Conservation (phyloP, 2,329 filamentous ascomycete genomes). For the Tolypocladium sp. region DNA sequence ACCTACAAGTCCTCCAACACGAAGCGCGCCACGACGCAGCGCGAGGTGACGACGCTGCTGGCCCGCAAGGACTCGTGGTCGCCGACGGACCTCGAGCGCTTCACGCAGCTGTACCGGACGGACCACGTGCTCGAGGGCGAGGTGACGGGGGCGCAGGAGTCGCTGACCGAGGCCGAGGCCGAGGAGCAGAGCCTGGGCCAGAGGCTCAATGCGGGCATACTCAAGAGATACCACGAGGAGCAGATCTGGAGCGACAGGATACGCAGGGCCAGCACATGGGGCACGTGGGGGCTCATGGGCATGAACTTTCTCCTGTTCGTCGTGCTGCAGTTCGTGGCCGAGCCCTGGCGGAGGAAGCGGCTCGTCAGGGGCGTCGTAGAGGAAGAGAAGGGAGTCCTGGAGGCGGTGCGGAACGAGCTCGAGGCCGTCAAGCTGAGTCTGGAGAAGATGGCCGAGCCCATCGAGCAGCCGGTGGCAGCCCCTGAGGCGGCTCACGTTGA, state of each 20-base stretch:
- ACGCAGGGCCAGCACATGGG: constrained; percentile 92
- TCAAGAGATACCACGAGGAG: constrained; percentile 94
- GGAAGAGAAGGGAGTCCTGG: constrained; percentile 54
- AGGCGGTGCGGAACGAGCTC: constrained; percentile 37
- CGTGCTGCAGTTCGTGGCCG: constrained; percentile 77
- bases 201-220: constrained; percentile 70
- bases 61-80: constrained; percentile 93
- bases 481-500: constrained; percentile 4
- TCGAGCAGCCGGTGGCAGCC: neutral
- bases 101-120: constrained; percentile 82
- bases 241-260: constrained; percentile 99
- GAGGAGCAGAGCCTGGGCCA: constrained; percentile 70
- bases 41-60: constrained; percentile 88
- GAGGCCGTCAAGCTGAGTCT: constrained; percentile 20
- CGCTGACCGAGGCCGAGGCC: constrained; percentile 65
- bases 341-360: constrained; percentile 79
- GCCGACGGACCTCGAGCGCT: constrained; percentile 79
- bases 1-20: constrained; percentile 77
- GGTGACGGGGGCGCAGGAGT: constrained; percentile 62
- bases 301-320: constrained; percentile 87
- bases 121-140: constrained; percentile 90
- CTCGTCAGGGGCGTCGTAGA: constrained; percentile 78
- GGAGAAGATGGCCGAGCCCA: constrained; percentile 13
- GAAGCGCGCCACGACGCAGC: constrained; percentile 78
- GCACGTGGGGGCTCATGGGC: constrained; percentile 96